These are phyloP conservation scores for Zygosaccharomyces gambellarensis DNA, from an alignment of 805 yeast species.

Conservation along the genomic window DNA sequence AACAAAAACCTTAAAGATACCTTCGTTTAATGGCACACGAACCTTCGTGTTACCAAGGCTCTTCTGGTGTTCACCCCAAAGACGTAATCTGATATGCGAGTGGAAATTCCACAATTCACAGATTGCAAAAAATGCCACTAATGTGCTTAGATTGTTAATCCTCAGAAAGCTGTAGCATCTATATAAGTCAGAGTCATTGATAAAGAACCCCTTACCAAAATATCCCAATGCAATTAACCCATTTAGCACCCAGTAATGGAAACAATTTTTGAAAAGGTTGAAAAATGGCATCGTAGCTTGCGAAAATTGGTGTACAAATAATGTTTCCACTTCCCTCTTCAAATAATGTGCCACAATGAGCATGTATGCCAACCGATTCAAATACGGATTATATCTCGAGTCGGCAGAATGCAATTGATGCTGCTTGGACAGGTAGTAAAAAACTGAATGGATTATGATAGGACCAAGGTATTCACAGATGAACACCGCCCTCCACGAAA, in stretches of 20 bases:
- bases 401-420: conserved; percentile 7
- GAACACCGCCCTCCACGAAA: conserved; percentile 89
- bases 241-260: conserved; percentile 89
- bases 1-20: conserved; percentile 74
- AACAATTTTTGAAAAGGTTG: conserved; percentile 81
- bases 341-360: conserved; percentile 69
- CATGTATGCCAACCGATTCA: conserved; percentile 33
- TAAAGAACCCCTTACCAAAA: conserved; percentile 46
- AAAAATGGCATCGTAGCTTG: conserved; percentile 87
- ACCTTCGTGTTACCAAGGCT: conserved; percentile 33
- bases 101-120: conserved; percentile 70
- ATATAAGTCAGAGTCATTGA: conserved; percentile 18
- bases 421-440: conserved; percentile 42
- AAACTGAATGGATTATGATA: conserved; percentile 65
- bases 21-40: conserved; percentile 58
- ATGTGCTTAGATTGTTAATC: conserved; percentile 21
- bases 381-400: conserved; percentile 18
- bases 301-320: conserved; percentile 80
- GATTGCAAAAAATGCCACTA: conserved; percentile 45
- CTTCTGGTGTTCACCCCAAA: conserved; percentile 38
- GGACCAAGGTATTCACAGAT: conserved; percentile 89
- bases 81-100: conserved; percentile 63
- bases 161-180: conserved; percentile 15
- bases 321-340: conserved; percentile 86
- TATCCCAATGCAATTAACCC: conserved; percentile 53